Conservation (phyloP, 1,139 yeast species). For the Sugiyamaella paludigena region DNA sequence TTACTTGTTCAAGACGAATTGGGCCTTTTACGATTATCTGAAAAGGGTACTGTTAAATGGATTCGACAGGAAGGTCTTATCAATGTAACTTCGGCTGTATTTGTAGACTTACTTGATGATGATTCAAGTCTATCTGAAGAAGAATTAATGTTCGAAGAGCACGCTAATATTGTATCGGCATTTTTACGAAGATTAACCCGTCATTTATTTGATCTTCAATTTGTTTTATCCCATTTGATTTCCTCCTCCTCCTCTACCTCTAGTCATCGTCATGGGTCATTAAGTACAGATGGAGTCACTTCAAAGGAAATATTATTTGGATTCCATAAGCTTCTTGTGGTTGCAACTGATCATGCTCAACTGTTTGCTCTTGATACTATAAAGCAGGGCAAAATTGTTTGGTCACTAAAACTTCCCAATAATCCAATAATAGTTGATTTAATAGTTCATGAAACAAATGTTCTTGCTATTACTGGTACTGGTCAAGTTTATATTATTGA, state of each 20-base stretch:
- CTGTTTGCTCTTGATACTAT: slow-evolving; percentile 47
- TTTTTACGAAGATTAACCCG: slow-evolving; percentile 44
- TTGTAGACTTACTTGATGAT: slow-evolving; percentile 41
- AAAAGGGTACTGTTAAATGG: slow-evolving; percentile 38
- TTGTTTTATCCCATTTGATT: slow-evolving; percentile 5
- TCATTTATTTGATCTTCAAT: slow-evolving; percentile 36
- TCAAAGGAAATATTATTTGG: slow-evolving; percentile 45
- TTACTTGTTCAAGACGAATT: slow-evolving; percentile 1
- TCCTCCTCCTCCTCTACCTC: background rate
- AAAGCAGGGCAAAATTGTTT: slow-evolving; percentile 39
- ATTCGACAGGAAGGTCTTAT: slow-evolving; percentile 48
- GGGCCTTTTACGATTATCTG: background rate
- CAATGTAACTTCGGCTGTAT: slow-evolving; percentile 40
- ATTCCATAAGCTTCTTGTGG: slow-evolving; percentile 47
- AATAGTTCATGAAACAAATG: slow-evolving; percentile 23
- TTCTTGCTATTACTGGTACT: slow-evolving; percentile 26
- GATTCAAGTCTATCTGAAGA: slow-evolving; percentile 38
- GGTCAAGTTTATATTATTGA: slow-evolving; percentile 25
- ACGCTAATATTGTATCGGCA: slow-evolving; percentile 41
- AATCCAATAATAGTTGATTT: slow-evolving; percentile 24
- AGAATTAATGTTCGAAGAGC: slow-evolving; percentile 44
- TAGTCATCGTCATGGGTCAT: background rate
- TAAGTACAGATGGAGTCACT: slow-evolving; percentile 9
- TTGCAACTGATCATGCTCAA: slow-evolving; percentile 45
- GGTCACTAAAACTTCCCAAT: slow-evolving; percentile 40